Conservation (phyloP, 192 early-diverging fungal species). For the Phlyctochytrium arcticum region DNA sequence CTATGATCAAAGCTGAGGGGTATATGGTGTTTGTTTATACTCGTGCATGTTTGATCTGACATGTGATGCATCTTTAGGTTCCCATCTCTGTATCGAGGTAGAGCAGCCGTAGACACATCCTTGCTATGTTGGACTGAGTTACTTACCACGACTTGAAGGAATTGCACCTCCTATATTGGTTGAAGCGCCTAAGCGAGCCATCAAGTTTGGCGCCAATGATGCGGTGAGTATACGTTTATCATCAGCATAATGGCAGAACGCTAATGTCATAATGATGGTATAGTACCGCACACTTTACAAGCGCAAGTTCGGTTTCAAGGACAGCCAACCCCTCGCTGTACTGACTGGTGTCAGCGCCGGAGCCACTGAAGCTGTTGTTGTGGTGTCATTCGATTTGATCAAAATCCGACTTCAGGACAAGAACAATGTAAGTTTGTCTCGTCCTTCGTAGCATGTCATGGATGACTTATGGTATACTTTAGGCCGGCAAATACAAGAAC, state of each 20-base stretch:
- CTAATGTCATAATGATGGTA: not conserved
- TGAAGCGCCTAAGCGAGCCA: constrained; percentile 96
- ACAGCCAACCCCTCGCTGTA: constrained; percentile 73
- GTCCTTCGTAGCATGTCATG: not conserved
- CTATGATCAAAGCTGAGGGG: constrained; percentile 70
- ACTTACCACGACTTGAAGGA: constrained; percentile 53
- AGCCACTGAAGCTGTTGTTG: constrained; percentile 85
- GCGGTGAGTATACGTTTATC: constrained; percentile 24
- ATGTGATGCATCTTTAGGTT: constrained; percentile 16
- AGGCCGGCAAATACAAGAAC: constrained; percentile 79
- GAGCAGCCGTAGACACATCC: constrained; percentile 2
- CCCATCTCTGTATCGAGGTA: constrained; percentile 26
- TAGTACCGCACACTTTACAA: constrained; percentile 54
- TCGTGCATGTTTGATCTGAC: not conserved
- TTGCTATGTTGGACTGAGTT: not conserved
- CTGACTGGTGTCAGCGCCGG: constrained; percentile 88
- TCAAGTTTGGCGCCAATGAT: constrained; percentile 96
- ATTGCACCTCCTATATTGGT: constrained; percentile 95
- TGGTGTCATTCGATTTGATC: constrained; percentile 88
- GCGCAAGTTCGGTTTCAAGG: constrained; percentile 53
- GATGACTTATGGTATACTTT: not conserved
- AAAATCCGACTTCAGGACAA: constrained; percentile 96
- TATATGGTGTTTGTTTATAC: constrained; percentile 6
- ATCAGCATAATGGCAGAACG: too few species aligned
- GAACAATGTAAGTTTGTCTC: constrained; percentile 53